Conservation (phyloP, 441 rosid genomes). For the Adansonia rubrostipa region DNA sequence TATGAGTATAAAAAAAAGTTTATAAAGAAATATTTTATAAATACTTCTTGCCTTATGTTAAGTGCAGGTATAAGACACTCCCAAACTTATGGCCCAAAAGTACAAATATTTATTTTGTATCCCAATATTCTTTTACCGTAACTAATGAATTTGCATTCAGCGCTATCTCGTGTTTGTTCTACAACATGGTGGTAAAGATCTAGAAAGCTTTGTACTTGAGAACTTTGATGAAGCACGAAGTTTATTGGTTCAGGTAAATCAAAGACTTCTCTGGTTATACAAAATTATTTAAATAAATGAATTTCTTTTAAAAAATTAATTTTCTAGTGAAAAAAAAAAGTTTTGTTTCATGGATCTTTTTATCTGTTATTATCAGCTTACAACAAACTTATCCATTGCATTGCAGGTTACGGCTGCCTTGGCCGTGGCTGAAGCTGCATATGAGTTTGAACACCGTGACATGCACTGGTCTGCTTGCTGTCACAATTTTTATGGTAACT, state of each 20-base stretch:
- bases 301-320: not conserved
- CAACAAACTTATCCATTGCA: conserved; percentile 21
- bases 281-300: conserved; percentile 6
- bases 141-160: conserved; percentile 49
- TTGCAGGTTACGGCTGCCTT: conserved; percentile 80
- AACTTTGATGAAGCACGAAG: conserved; percentile 84
- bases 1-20: not conserved
- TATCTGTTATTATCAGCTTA: conserved; percentile 15
- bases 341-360: not conserved
- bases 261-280: conserved; percentile 3
- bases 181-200: conserved; percentile 96
- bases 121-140: conserved; percentile 24
- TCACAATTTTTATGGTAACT: conserved; percentile 21
- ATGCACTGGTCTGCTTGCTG: conserved; percentile 70
- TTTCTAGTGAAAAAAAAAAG: not conserved
- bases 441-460: conserved; percentile 93
- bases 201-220: conserved; percentile 83
- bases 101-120: conserved; percentile 9
- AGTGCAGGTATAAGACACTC: not conserved
- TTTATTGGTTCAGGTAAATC: conserved; percentile 75
- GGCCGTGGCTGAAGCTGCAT: conserved; percentile 95
- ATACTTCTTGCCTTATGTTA: conserved; percentile 9
- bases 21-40: conserved; percentile 9
- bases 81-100: not conserved
- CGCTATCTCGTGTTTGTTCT: conserved; percentile 82